phyloP scores from a whole-genome alignment of 2,329 filamentous ascomycete species.

The Fusarium papillatum region DNA sequence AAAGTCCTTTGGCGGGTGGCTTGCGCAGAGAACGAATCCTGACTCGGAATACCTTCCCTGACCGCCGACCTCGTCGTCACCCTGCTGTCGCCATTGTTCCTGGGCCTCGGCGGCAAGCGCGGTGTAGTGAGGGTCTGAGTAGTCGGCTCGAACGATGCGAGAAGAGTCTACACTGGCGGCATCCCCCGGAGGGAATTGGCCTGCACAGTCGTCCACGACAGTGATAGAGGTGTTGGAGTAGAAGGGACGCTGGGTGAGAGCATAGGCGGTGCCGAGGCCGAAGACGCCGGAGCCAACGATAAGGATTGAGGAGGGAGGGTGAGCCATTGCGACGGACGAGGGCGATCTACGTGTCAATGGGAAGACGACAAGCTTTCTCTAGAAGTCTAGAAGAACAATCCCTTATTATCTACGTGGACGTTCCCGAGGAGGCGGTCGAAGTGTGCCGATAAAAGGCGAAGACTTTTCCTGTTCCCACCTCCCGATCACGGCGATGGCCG shows the following conservation, averaged over 20 bases:
- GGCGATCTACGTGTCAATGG: slow-evolving; percentile 15
- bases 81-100: slow-evolving; percentile 74
- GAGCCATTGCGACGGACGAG: slow-evolving; percentile 44
- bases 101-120: slow-evolving; percentile 80
- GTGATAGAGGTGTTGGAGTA: slow-evolving; percentile 69
- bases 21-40: slow-evolving; percentile 76
- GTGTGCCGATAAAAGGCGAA: slow-evolving; percentile 30
- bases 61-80: slow-evolving; percentile 68
- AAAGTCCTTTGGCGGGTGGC: slow-evolving; percentile 52
- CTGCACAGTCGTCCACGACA: slow-evolving; percentile 68
- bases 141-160: slow-evolving; percentile 80
- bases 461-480: slow-evolving; percentile 38
- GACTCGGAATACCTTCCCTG: slow-evolving; percentile 78
- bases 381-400: slow-evolving; percentile 3
- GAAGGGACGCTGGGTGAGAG: slow-evolving; percentile 73
- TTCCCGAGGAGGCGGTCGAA: slow-evolving; percentile 22
- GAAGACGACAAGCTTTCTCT: slow-evolving; percentile 18
- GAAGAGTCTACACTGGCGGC: slow-evolving; percentile 73
- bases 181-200: slow-evolving; percentile 72
- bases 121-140: slow-evolving; percentile 84
- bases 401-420: slow-evolving; percentile 31
- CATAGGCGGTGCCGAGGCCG: slow-evolving; percentile 73
- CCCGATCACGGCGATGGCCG: slow-evolving; percentile 44
- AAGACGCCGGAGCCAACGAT: slow-evolving; percentile 79
- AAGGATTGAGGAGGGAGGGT: slow-evolving; percentile 66